Conservation (phyloP, 2,329 filamentous ascomycete genomes). For the Parastagonospora avenae region DNA sequence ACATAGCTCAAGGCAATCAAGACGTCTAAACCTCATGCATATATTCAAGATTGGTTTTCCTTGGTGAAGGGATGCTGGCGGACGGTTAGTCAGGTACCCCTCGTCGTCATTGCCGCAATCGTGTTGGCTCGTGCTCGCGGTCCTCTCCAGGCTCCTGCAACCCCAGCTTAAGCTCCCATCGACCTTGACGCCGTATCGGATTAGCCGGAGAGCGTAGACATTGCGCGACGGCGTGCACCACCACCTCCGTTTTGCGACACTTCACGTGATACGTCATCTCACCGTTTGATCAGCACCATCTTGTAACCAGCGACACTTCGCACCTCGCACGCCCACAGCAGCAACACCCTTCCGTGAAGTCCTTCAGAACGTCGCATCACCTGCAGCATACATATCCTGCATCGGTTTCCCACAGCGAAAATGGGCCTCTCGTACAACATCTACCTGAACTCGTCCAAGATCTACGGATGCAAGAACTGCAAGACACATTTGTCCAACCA, state of each 20-base stretch:
- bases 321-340: background rate
- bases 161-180: slow-evolving; percentile 6
- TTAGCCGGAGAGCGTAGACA: slow-evolving; percentile 5
- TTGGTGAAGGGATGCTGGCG: background rate
- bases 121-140: slow-evolving; percentile 19
- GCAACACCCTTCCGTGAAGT: background rate
- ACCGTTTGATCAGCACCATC: too few relatives aligned
- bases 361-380: background rate
- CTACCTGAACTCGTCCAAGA: slow-evolving; percentile 83
- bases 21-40: too few relatives aligned
- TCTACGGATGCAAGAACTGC: slow-evolving; percentile 91
- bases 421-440: slow-evolving; percentile 94
- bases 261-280: background rate
- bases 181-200: slow-evolving; percentile 11
- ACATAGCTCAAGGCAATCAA: too few relatives aligned
- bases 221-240: slow-evolving; percentile 15
- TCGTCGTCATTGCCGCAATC: background rate
- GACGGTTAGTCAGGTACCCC: background rate
- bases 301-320: too few relatives aligned
- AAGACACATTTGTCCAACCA: slow-evolving; percentile 95
- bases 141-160: slow-evolving; percentile 13
- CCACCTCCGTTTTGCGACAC: background rate
- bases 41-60: background rate
- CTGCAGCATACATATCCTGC: background rate
- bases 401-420: background rate